Evolutionary conservation across 306 rosid species (phyloP).

Genomic region (Gastrolobium villosum): DNA sequence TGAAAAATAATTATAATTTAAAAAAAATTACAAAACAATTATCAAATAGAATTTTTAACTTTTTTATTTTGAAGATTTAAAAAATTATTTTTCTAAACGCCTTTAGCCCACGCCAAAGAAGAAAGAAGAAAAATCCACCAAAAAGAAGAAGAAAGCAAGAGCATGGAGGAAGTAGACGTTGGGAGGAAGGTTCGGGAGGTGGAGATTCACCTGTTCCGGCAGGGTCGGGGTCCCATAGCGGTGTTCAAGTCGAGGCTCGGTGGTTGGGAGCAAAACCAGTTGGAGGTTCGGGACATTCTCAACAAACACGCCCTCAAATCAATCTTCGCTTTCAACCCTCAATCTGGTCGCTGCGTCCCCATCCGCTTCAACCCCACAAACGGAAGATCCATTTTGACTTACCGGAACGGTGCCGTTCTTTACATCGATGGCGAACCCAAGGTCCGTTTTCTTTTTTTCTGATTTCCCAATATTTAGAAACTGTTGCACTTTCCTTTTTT

Average conservation of each 20-base stretch:
- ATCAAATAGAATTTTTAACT: too few species aligned
- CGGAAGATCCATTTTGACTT: constrained; percentile 68
- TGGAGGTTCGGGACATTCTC: constrained; percentile 76
- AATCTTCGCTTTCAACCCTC: constrained; percentile 68
- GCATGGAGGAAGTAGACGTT: too few species aligned
- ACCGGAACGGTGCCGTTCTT: constrained; percentile 67
- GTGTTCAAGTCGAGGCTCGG: constrained; percentile 64
- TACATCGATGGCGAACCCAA: constrained; percentile 79
- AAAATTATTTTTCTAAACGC: too few species aligned
- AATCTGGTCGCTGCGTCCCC: constrained; percentile 70
- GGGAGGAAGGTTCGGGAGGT: constrained; percentile 59
- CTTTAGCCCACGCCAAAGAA: too few species aligned
- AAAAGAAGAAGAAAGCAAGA: too few species aligned
- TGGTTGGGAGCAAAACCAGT: constrained; percentile 75
- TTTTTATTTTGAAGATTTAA: too few species aligned
- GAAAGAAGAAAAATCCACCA: too few species aligned
- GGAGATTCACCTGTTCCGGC: constrained; percentile 66
- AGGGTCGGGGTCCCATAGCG: constrained; percentile 80
- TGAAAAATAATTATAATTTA: too few species aligned
- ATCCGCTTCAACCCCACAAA: constrained; percentile 70
- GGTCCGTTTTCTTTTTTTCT: constrained; percentile 45
- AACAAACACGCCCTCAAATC: constrained; percentile 72
- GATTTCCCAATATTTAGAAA: too few species aligned
- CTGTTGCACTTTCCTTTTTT: too few species aligned
- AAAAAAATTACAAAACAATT: too few species aligned